These are phyloP conservation scores for Leccinum obscurum DNA, from an alignment of 768 basidiomycete species.

Conservation along the genomic window DNA sequence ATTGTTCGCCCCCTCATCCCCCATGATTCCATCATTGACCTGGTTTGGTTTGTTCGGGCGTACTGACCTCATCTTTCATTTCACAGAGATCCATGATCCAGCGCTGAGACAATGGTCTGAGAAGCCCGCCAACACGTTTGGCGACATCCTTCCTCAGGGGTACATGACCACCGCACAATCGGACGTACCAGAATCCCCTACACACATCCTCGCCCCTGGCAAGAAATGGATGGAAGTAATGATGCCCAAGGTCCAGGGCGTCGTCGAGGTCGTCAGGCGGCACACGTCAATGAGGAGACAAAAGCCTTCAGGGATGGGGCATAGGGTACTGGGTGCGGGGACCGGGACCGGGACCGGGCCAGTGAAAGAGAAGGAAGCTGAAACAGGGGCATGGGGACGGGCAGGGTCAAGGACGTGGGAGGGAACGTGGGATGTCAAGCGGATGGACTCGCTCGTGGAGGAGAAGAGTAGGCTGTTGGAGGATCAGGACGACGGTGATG, in stretches of 20 bases:
- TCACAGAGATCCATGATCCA: conserved; percentile 27
- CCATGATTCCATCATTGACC: neutral
- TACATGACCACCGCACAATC: conserved; percentile 42
- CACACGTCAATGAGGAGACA: conserved; percentile 16
- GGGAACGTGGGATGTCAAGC: conserved; percentile 5
- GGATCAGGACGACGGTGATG: conserved; percentile 1
- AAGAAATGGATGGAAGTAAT: conserved; percentile 35
- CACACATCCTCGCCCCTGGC: conserved; percentile 19
- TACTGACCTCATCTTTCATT: neutral
- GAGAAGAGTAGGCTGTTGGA: conserved; percentile 25
- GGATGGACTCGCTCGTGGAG: conserved; percentile 14
- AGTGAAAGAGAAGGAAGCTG: neutral
- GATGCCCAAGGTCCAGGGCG: conserved; percentile 42
- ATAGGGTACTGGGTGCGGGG: no score
- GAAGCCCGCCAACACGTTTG: conserved; percentile 41
- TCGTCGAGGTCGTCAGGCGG: conserved; percentile 32
- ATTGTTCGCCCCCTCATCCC: no score
- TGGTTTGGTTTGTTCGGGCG: neutral
- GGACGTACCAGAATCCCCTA: conserved; percentile 19
- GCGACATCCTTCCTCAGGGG: conserved; percentile 46
- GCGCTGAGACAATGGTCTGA: conserved; percentile 23
- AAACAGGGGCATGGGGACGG: neutral
- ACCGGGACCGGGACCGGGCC: no score
- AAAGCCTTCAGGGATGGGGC: neutral
- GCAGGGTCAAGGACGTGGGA: neutral